Evolutionary conservation across 176 grass and related monocot genomes (phyloP).

Genomic region (Phoenix roebelenii): DNA sequence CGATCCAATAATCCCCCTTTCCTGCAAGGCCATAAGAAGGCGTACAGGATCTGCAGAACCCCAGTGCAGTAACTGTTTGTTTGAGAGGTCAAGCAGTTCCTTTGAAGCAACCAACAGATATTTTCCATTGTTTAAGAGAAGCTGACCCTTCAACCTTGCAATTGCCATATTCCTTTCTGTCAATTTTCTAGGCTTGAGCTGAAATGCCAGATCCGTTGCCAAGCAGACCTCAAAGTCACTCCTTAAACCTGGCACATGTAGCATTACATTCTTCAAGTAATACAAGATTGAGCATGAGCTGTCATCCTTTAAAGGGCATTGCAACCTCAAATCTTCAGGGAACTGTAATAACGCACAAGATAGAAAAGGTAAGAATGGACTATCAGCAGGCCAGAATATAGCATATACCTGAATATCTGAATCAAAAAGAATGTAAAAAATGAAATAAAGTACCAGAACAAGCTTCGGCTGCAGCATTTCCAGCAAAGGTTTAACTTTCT

Average conservation of each 20-base stretch:
- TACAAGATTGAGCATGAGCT: conserved; percentile 40
- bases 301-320: conserved; percentile 21
- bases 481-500: conserved; percentile 54
- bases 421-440: not conserved
- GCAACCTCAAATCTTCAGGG: conserved; percentile 41
- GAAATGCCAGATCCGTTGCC: conserved; percentile 28
- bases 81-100: conserved; percentile 19
- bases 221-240: conserved; percentile 44
- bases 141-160: conserved; percentile 54
- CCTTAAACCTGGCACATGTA: conserved; percentile 27
- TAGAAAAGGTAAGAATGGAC: not conserved
- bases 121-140: conserved; percentile 50
- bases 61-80: conserved; percentile 36
- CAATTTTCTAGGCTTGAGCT: conserved; percentile 51
- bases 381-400: no score
- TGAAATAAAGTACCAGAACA: conserved; percentile 43
- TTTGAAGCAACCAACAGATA: conserved; percentile 37
- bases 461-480: conserved; percentile 57
- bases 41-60: conserved; percentile 33
- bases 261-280: conserved; percentile 48
- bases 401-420: not conserved
- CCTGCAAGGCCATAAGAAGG: conserved; percentile 33
- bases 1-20: conserved; percentile 40
- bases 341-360: conserved; percentile 29
- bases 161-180: conserved; percentile 33